Conservation (phyloP, 2,329 filamentous ascomycete species). For the Diaporthe citri region DNA sequence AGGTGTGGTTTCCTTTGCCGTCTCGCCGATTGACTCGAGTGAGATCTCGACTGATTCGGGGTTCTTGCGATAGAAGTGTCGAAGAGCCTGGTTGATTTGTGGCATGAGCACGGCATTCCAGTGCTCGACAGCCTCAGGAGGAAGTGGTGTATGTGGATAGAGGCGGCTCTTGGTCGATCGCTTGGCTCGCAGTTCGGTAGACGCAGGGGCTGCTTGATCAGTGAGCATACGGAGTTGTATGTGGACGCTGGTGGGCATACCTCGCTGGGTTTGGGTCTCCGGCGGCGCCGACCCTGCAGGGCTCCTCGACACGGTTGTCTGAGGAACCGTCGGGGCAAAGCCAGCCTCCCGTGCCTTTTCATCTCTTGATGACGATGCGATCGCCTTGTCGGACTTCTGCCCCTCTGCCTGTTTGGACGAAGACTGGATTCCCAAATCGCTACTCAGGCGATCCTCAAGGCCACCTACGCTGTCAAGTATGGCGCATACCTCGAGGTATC, state of each 20-base stretch:
- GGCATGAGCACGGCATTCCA: constrained; percentile 81
- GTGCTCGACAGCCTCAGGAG: constrained; percentile 73
- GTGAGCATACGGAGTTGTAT: constrained; percentile 11
- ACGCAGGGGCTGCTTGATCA: constrained; percentile 25
- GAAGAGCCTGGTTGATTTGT: constrained; percentile 78
- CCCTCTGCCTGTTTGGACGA: constrained; percentile 20
- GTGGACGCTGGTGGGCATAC: constrained; percentile 28
- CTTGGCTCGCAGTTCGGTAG: constrained; percentile 42
- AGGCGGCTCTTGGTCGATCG: constrained; percentile 62
- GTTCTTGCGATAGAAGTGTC: constrained; percentile 78
- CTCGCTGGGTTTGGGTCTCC: constrained; percentile 32
- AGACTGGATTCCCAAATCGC: constrained; percentile 55
- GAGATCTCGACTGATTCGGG: constrained; percentile 84
- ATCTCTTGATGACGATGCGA: constrained; percentile 37
- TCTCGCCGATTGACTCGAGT: constrained; percentile 80
- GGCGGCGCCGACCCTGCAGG: constrained; percentile 1
- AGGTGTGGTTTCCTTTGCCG: constrained; percentile 73
- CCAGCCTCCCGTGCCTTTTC: constrained; percentile 39
- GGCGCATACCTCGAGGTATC: constrained; percentile 72
- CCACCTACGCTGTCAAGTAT: constrained; percentile 71
- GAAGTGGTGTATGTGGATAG: constrained; percentile 70
- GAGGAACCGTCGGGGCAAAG: constrained; percentile 12
- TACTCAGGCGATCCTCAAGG: constrained; percentile 65
- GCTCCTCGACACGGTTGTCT: background rate
- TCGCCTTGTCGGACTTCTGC: constrained; percentile 30